phyloP scores from a whole-genome alignment of 2,329 filamentous ascomycete genomes.

The Hypocreales sp. region DNA sequence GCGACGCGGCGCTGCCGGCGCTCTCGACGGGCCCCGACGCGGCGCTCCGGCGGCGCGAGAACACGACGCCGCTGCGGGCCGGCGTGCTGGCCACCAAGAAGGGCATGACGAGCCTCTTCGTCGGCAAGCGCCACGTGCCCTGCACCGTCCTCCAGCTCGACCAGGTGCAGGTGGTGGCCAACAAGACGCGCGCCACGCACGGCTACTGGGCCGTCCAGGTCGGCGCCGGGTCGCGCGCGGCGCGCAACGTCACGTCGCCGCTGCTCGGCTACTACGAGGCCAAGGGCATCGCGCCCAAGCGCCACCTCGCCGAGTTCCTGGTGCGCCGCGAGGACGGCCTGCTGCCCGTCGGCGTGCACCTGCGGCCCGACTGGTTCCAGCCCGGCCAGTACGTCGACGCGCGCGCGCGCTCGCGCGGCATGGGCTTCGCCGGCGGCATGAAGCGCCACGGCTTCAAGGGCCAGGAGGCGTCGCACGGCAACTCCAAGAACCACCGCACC shows the following conservation, averaged over 20 bases:
- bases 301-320: slow-evolving; percentile 71
- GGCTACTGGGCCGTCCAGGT: slow-evolving; percentile 94
- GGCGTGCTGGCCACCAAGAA: slow-evolving; percentile 82
- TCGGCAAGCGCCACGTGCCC: slow-evolving; percentile 59
- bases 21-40: slow-evolving; percentile 44
- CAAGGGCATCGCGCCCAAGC: slow-evolving; percentile 70
- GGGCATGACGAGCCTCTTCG: slow-evolving; percentile 89
- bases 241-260: slow-evolving; percentile 65
- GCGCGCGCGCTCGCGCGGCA: slow-evolving; percentile 62
- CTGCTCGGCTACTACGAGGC: slow-evolving; percentile 78
- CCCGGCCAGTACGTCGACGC: slow-evolving; percentile 85
- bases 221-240: slow-evolving; percentile 58
- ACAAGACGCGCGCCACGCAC: slow-evolving; percentile 66
- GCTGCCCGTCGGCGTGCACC: slow-evolving; percentile 55
- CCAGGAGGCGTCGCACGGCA: slow-evolving; percentile 86
- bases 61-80: slow-evolving; percentile 50
- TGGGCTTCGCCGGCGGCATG: slow-evolving; percentile 96
- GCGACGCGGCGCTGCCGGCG: slow-evolving; percentile 36
- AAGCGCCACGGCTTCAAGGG: slow-evolving; percentile 85
- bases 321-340: slow-evolving; percentile 62
- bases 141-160: slow-evolving; percentile 94
- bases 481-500: slow-evolving; percentile 83
- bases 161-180: slow-evolving; percentile 73
- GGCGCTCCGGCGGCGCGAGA: slow-evolving; percentile 41
- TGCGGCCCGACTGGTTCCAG: slow-evolving; percentile 82